A percentile compares a stretch with the other conserved stretches of the same genome.
phyloP scores from a whole-genome alignment of 78 protist species.

The Tieghemostelium lacteum region DNA sequence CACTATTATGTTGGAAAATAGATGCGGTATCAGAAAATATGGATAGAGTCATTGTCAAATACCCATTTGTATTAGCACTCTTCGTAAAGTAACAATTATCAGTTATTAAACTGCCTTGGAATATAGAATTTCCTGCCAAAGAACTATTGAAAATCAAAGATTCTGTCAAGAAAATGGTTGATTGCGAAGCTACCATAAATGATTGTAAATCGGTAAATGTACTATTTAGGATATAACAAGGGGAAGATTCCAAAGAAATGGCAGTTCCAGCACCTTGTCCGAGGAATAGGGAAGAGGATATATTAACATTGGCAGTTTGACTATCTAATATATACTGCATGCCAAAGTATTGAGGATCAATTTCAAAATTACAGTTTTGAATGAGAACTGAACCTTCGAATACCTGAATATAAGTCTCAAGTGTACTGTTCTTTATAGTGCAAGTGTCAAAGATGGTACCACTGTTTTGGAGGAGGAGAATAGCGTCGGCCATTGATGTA shows the following conservation, averaged over 20 bases:
- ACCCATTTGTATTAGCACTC: too few species aligned
- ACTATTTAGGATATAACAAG: background rate
- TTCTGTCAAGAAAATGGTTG: background rate
- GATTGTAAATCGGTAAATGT: background rate
- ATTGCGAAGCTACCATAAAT: background rate
- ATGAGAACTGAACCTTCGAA: slow-evolving; percentile 3
- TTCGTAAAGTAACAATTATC: background rate
- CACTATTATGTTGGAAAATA: background rate
- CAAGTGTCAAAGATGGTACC: background rate
- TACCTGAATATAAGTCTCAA: background rate
- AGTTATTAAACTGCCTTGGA: background rate
- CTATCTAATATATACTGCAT: too few species aligned
- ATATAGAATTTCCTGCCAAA: background rate
- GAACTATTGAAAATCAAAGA: background rate
- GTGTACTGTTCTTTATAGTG: background rate
- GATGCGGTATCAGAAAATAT: background rate
- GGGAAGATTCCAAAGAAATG: background rate
- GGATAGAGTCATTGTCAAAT: background rate
- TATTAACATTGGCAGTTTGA: background rate
- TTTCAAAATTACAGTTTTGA: background rate
- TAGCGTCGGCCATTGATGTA: background rate
- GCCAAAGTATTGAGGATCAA: too few species aligned
- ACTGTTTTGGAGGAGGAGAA: background rate
- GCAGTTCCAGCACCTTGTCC: background rate
- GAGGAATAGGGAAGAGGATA: background rate